A percentile compares a stretch with the other conserved stretches of the same genome.
These are phyloP conservation scores for Rhizopogon rudus DNA, from an alignment of 768 basidiomycete species.

Conservation along the genomic window DNA sequence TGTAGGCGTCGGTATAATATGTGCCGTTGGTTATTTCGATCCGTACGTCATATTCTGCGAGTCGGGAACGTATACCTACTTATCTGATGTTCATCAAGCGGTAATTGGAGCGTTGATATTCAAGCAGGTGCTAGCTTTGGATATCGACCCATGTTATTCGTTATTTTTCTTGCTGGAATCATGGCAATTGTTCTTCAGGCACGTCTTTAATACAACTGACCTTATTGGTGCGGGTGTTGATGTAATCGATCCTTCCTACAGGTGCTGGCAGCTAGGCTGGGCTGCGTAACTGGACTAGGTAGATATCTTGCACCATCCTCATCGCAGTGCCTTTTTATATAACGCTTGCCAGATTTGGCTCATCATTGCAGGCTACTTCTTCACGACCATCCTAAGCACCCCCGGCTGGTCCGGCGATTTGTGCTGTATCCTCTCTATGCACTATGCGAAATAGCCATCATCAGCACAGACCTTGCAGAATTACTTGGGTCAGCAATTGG, in stretches of 20 bases:
- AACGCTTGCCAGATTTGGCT: conserved; percentile 34
- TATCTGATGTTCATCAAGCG: conserved; percentile 9
- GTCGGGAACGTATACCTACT: neutral
- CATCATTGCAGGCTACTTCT: conserved; percentile 44
- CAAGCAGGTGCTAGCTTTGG: conserved; percentile 39
- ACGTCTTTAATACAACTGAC: neutral
- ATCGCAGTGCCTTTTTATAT: neutral
- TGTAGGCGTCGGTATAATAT: conserved; percentile 36
- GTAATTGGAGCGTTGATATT: conserved; percentile 42
- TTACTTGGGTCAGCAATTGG: conserved; percentile 59
- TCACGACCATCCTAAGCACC: conserved; percentile 36
- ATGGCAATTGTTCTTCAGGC: conserved; percentile 40
- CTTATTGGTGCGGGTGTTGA: neutral
- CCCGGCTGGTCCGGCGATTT: conserved; percentile 31
- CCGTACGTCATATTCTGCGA: conserved; percentile 13
- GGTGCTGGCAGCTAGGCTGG: conserved; percentile 39
- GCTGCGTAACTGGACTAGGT: conserved; percentile 27
- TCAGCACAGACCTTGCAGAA: conserved; percentile 56
- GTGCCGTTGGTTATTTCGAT: conserved; percentile 33
- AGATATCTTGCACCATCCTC: neutral
- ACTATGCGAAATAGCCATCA: conserved; percentile 45
- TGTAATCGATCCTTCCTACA: neutral
- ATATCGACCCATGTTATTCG: conserved; percentile 39
- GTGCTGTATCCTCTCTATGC: conserved; percentile 43
- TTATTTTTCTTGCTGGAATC: conserved; percentile 40